These are phyloP conservation scores for Candida germanica DNA, from an alignment of 805 yeast genomes.

Conservation along the genomic window DNA sequence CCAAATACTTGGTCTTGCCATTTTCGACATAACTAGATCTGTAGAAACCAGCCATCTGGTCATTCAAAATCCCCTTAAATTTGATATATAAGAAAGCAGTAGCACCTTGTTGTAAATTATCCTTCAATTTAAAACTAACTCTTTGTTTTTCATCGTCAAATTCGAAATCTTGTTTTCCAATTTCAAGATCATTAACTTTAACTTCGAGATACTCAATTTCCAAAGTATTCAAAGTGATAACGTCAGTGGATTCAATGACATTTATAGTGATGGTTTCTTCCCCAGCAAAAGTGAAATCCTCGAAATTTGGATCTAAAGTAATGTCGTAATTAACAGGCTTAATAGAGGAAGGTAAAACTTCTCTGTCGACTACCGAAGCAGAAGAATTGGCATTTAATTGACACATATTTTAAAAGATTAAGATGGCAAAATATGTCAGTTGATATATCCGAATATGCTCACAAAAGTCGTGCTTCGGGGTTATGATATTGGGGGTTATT, in stretches of 20 bases:
- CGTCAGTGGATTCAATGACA: constrained; percentile 46
- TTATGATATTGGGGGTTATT: too few relatives aligned
- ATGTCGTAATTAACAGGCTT: constrained; percentile 41
- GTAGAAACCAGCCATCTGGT: constrained; percentile 82
- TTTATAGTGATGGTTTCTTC: constrained; percentile 50
- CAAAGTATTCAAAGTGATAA: constrained; percentile 54
- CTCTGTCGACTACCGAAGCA: constrained; percentile 23
- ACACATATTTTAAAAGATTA: constrained; percentile 3
- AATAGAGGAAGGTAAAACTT: constrained; percentile 42
- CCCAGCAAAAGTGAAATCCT: constrained; percentile 59
- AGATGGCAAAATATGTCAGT: too few relatives aligned
- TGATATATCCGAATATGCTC: too few relatives aligned
- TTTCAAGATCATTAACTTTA: constrained; percentile 26
- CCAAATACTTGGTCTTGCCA: constrained; percentile 66
- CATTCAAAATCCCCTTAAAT: constrained; percentile 64
- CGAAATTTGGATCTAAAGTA: constrained; percentile 44
- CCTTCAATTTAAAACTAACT: constrained; percentile 38
- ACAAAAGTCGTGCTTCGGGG: too few relatives aligned
- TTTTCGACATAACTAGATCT: constrained; percentile 62
- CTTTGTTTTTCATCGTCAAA: constrained; percentile 39
- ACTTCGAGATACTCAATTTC: constrained; percentile 63
- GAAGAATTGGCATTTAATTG: constrained; percentile 1
- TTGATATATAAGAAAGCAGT: constrained; percentile 45
- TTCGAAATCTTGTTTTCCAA: constrained; percentile 16
- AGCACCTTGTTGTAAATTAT: constrained; percentile 32